phyloP scores from a whole-genome alignment of 1,284 basidiomycete species.

The Apiotrichum porosum region DNA sequence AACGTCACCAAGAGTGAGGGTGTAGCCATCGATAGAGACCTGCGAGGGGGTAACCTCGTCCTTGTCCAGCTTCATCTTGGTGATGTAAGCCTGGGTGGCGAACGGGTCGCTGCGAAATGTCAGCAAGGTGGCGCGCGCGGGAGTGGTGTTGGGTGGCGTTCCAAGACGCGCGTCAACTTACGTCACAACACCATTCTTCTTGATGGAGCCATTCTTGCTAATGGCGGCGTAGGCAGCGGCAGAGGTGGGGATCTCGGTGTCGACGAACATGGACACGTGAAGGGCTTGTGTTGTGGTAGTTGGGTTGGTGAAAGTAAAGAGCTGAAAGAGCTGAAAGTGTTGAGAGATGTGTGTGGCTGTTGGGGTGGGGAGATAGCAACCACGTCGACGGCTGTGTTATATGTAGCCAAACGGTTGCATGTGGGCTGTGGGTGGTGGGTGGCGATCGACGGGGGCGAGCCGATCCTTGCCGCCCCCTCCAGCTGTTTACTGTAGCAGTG shows the following conservation, averaged over 20 bases:
- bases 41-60: not conserved
- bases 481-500: no score
- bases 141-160: no score
- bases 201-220: not conserved
- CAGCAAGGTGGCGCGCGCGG: no score
- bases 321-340: not conserved
- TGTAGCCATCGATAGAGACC: constrained; percentile 14
- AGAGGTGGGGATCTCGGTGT: constrained; percentile 1
- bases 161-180: no score
- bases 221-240: not conserved
- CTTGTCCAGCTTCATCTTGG: not conserved
- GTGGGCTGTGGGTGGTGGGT: no score
- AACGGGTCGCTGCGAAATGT: constrained; percentile 12
- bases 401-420: no score
- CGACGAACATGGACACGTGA: constrained; percentile 8
- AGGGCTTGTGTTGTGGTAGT: not conserved
- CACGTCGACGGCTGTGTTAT: not conserved
- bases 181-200: not conserved
- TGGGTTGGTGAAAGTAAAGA: not conserved
- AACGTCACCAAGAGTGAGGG: constrained; percentile 14
- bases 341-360: no score
- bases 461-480: no score
- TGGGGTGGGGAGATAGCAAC: not conserved
- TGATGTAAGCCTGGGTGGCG: constrained; percentile 9
- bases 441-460: no score